Conservation (phyloP, 78 protist genomes). For the Goniomonas avonlea region DNA sequence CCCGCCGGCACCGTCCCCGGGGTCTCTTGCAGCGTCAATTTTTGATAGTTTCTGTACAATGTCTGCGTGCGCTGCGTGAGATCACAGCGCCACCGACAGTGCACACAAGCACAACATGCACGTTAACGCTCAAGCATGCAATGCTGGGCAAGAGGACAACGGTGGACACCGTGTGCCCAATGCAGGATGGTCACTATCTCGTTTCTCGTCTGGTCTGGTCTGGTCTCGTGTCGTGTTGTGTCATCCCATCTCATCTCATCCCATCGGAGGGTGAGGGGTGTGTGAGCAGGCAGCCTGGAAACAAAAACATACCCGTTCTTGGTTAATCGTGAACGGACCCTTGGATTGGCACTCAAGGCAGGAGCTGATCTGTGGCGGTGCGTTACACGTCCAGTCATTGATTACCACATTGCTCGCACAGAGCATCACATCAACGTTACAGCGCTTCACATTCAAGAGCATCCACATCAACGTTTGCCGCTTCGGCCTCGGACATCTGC, state of each 20-base stretch:
- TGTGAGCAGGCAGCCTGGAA: not conserved
- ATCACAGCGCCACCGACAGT: constrained; percentile 6
- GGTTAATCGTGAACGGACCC: constrained; percentile 77
- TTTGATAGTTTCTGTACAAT: constrained; percentile 89
- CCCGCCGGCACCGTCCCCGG: constrained; percentile 97
- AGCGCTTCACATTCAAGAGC: not conserved
- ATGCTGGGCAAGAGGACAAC: not conserved
- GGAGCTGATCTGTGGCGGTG: not conserved
- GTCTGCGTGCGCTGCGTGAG: constrained; percentile 63
- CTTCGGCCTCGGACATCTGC: not conserved
- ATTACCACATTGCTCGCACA: too few relatives aligned
- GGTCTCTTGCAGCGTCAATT: constrained; percentile 87
- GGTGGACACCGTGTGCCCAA: not conserved
- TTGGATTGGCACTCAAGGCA: constrained; percentile 66
- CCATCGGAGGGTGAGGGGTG: not conserved
- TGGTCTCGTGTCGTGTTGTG: not conserved
- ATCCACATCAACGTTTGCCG: not conserved
- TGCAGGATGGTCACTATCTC: not conserved
- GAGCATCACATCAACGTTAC: not conserved
- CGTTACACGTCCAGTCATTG: too few relatives aligned
- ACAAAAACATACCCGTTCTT: too few relatives aligned
- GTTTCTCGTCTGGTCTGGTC: not conserved
- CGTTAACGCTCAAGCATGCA: too few relatives aligned
- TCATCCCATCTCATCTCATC: not conserved
- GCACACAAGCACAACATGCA: not conserved